Conservation (phyloP, 1,139 yeast species). For the Kurtzmaniella quercitrusa region DNA sequence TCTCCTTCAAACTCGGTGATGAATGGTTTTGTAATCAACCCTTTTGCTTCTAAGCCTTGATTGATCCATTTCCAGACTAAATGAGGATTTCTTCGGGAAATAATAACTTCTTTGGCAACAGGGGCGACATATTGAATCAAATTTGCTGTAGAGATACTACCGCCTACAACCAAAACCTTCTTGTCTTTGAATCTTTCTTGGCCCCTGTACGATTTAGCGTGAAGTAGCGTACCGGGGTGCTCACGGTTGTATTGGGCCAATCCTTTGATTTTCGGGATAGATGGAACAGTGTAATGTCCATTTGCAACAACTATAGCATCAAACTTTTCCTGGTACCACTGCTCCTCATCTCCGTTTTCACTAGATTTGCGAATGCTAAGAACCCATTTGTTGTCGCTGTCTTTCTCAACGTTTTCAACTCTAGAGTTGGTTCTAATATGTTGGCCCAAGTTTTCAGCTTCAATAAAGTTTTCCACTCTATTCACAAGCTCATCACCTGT, state of each 20-base stretch:
- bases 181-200: constrained; percentile 42
- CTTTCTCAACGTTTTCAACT: constrained; percentile 34
- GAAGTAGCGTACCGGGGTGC: constrained; percentile 47
- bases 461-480: constrained; percentile 26
- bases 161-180: constrained; percentile 46
- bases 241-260: constrained; percentile 42
- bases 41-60: constrained; percentile 35
- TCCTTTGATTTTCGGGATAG: constrained; percentile 47
- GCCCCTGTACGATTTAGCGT: constrained; percentile 55
- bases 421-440: constrained; percentile 34
- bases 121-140: constrained; percentile 48
- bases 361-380: constrained; percentile 27
- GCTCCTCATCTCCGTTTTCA: constrained; percentile 15
- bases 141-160: constrained; percentile 48
- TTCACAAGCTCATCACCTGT: constrained; percentile 33
- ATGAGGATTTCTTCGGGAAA: constrained; percentile 33
- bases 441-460: constrained; percentile 22
- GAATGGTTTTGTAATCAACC: constrained; percentile 26
- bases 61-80: constrained; percentile 27
- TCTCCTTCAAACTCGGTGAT: constrained; percentile 20
- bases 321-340: constrained; percentile 39
- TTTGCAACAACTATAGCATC: constrained; percentile 51
- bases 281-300: constrained; percentile 54
- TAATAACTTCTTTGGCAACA: constrained; percentile 30
- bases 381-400: constrained; percentile 36